These are phyloP conservation scores for Anethum foeniculum DNA, from an alignment of 140 eudicot genomes.

Conservation along the genomic window DNA sequence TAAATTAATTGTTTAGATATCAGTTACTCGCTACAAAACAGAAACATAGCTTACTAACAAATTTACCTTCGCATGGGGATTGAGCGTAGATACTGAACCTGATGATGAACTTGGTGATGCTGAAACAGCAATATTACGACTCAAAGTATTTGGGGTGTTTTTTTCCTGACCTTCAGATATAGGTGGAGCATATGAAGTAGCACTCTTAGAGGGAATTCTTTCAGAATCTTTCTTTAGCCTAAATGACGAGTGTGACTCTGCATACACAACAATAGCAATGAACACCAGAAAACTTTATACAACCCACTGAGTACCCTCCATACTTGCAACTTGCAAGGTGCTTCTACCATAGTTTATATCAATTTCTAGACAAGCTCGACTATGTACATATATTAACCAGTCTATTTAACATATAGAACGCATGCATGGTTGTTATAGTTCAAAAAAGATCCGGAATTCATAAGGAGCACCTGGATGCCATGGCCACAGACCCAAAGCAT, in stretches of 20 bases:
- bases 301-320: neutral
- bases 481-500: neutral
- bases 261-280: neutral
- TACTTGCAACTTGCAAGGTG: conserved; percentile 1
- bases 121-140: conserved; percentile 47
- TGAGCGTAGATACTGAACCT: conserved; percentile 64
- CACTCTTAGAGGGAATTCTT: conserved; percentile 37
- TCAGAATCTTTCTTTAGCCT: conserved; percentile 41
- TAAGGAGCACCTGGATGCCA: neutral
- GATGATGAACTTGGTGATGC: conserved; percentile 80
- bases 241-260: conserved; percentile 31
- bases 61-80: conserved; percentile 92
- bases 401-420: neutral
- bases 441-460: neutral
- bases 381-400: neutral
- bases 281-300: neutral
- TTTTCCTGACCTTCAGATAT: conserved; percentile 46
- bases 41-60: neutral
- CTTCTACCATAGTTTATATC: neutral
- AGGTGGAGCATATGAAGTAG: conserved; percentile 49
- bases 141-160: conserved; percentile 49
- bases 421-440: neutral
- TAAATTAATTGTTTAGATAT: neutral
- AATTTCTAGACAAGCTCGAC: neutral
- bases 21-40: neutral